Percentiles rank a stretch among this genome's conserved stretches.
Evolutionary conservation across 2,329 filamentous ascomycete species (phyloP).

Genomic region (Penicillium sp.): DNA sequence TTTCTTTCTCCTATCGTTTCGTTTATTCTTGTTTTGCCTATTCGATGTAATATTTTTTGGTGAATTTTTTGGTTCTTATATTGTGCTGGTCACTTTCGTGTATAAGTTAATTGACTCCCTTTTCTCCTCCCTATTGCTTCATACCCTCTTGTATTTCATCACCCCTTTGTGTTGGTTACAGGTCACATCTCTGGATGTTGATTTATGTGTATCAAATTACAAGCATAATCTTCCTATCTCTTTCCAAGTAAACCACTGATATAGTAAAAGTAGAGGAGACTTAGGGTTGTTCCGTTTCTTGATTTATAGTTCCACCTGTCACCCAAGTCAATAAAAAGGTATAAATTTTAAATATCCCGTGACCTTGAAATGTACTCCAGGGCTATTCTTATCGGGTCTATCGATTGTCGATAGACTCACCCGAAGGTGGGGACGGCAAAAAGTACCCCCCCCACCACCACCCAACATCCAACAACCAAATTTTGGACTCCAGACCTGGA

Average conservation of each 20-base stretch:
- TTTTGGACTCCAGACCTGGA: neutral
- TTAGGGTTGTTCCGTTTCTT: neutral
- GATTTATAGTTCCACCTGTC: neutral
- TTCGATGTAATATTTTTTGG: constrained; percentile 36
- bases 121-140: constrained; percentile 27
- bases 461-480: constrained; percentile 3
- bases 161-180: constrained; percentile 24
- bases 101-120: constrained; percentile 36
- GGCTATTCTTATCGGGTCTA: constrained; percentile 1
- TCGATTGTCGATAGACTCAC: constrained; percentile 5
- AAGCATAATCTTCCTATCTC: constrained; percentile 13
- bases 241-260: neutral
- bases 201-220: constrained; percentile 22
- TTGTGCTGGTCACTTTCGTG: constrained; percentile 44
- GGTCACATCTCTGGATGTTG: constrained; percentile 15
- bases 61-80: constrained; percentile 8
- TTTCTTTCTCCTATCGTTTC: constrained; percentile 18
- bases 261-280: neutral
- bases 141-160: constrained; percentile 37
- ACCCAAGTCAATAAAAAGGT: neutral
- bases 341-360: neutral
- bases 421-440: constrained; percentile 7
- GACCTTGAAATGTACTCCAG: neutral
- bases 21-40: constrained; percentile 22
- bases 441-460: constrained; percentile 7